Conservation (phyloP, 495 filamentous ascomycete genomes). For the Lepraria neglecta region DNA sequence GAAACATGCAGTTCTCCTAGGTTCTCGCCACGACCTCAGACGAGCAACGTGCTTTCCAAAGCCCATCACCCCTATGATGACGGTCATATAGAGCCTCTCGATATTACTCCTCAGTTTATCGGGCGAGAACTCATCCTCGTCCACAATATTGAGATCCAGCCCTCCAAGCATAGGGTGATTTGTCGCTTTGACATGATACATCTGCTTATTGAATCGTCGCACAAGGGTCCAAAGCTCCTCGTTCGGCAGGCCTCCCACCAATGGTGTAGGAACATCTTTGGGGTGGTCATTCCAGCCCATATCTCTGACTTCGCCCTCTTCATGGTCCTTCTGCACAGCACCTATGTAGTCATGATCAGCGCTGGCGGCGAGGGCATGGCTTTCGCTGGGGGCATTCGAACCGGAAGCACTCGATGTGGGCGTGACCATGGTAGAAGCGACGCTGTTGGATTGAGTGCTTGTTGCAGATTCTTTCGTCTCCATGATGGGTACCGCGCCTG, state of each 20-base stretch:
- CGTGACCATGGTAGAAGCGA: constrained; percentile 21
- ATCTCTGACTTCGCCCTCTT: constrained; percentile 50
- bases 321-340: constrained; percentile 41
- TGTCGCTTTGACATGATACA: constrained; percentile 76
- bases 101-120: constrained; percentile 75
- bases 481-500: constrained; percentile 12
- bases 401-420: constrained; percentile 24
- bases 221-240: constrained; percentile 79
- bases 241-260: constrained; percentile 71
- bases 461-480: constrained; percentile 17
- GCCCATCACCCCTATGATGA: constrained; percentile 60
- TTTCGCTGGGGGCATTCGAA: constrained; percentile 38
- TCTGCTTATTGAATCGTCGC: constrained; percentile 86
- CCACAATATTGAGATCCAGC: constrained; percentile 74
- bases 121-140: constrained; percentile 78
- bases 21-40: constrained; percentile 75
- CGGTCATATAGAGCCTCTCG: constrained; percentile 81
- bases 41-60: constrained; percentile 68
- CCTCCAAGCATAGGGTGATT: constrained; percentile 47
- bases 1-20: constrained; percentile 60
- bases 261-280: constrained; percentile 49
- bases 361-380: constrained; percentile 43
- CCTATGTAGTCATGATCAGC: constrained; percentile 44
- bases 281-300: constrained; percentile 67
- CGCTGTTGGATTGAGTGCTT: constrained; percentile 18